Percentiles rank a stretch among this genome's conserved stretches.
Evolutionary conservation across 2,329 filamentous ascomycete species (phyloP).

Genomic region (Fonsecaea monophora): DNA sequence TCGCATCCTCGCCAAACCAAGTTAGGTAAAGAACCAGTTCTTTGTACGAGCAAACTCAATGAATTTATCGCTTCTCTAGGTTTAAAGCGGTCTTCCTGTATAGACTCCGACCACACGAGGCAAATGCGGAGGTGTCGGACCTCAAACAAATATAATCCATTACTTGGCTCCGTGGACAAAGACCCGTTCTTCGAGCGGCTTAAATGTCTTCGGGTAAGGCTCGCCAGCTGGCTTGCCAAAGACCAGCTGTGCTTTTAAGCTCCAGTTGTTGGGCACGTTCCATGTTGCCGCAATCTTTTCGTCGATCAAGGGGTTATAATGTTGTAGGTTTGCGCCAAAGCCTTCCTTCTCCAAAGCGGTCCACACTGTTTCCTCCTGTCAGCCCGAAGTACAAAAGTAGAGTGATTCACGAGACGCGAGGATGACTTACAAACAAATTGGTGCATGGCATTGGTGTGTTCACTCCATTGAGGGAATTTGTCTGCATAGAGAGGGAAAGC

Average conservation of each 20-base stretch:
- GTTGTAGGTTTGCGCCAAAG: conserved; percentile 86
- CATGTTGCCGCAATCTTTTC: conserved; percentile 72
- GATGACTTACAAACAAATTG: conserved; percentile 41
- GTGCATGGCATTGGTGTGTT: conserved; percentile 80
- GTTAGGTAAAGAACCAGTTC: too few species aligned
- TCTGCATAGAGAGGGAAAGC: conserved; percentile 71
- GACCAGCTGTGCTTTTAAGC: conserved; percentile 81
- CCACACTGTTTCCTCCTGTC: conserved; percentile 66
- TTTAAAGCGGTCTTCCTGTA: background rate
- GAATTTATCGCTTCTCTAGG: background rate
- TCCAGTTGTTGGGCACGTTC: conserved; percentile 75
- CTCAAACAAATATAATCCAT: background rate
- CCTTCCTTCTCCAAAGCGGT: conserved; percentile 82
- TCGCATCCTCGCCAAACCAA: too few species aligned
- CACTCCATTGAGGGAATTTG: conserved; percentile 77
- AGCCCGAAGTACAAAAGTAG: background rate
- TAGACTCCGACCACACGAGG: background rate
- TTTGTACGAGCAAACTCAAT: background rate
- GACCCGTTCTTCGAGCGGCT: conserved; percentile 35
- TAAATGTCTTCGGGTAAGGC: conserved; percentile 33
- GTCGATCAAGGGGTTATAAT: conserved; percentile 90
- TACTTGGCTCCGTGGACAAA: conserved; percentile 28
- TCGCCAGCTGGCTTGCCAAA: conserved; percentile 62
- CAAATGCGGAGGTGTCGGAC: background rate
- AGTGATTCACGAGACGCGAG: background rate